Evolutionary conservation across 768 basidiomycete genomes (phyloP), one percentile per base, ranked within the genome.

Genomic region (Boletus subcaerulescens): DNA sequence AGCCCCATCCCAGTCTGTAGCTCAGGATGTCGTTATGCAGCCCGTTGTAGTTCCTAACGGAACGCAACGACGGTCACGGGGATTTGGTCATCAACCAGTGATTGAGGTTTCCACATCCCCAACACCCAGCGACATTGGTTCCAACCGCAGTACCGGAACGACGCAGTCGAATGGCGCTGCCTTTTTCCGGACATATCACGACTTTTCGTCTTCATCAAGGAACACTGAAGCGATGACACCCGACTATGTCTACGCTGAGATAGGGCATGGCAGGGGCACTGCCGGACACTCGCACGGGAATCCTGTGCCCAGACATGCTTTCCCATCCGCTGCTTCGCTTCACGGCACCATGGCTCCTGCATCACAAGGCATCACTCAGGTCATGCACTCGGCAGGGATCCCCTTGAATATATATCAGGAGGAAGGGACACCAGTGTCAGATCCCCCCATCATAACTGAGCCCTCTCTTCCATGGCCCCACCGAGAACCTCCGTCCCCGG

Each of bases 161-260:
- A 79, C 75, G 45, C 74, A 79, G 42, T 84, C 83, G 3, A 82
- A 77, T 56, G 83, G 81, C 3, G 79, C 80, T 14, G 77, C 76
- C 65, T 81, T 87, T 68, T 88, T 86, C 68, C 79, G 82, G 31
- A 77, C 79, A 26, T 85, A 84, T 62, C 77, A 82, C 39, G 79
- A 80, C 24, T 61, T 73, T 11, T 65, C 64, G 15, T 63, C 73
- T n/a, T 71, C 76, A 0, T 72, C 76, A 39, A 68, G 75, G 49
- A 74, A 74, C 59, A 77, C 77, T 56, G 85, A 86, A 41, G 78
- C 81, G 17, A 70, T 84, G 65, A 90, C 87, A 15, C 88, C 87
- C 22, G 89, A 90, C 61, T 77, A 88, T 48, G 78, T 86, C 60
- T 89, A 79, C 57, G 86, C 88, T 6, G 89, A 91, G 65, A 85